phyloP scores from a whole-genome alignment of 75 land plant species.

The Pinus taeda region DNA sequence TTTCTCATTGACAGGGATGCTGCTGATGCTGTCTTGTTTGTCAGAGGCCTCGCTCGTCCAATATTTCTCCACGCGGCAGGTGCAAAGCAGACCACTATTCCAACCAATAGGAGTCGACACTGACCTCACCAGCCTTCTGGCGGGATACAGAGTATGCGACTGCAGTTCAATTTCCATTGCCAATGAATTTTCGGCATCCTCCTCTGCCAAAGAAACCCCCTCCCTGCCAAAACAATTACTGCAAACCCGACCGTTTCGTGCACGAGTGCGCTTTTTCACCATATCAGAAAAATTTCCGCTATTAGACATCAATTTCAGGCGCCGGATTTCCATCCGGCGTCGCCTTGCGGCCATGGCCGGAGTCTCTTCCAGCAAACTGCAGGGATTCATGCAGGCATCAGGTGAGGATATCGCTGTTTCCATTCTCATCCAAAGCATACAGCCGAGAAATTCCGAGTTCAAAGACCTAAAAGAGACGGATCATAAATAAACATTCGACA shows the following conservation, averaged over 20 bases:
- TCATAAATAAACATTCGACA: no score
- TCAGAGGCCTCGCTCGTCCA: background rate
- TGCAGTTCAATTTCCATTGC: background rate
- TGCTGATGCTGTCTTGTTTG: background rate
- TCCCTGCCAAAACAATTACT: conserved; percentile 9
- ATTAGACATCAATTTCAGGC: background rate
- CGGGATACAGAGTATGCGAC: background rate
- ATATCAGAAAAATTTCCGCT: background rate
- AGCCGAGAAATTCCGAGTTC: no score
- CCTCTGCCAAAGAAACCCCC: background rate
- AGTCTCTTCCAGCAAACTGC: no score
- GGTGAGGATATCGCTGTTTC: no score
- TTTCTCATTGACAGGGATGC: background rate
- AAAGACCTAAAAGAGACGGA: no score
- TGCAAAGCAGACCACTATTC: background rate
- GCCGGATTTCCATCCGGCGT: background rate
- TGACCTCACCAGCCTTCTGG: conserved; percentile 10
- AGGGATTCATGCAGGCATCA: no score
- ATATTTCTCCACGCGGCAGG: background rate
- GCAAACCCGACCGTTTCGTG: background rate
- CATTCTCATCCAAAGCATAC: no score
- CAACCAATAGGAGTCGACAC: conserved; percentile 8
- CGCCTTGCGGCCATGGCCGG: background rate
- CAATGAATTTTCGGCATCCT: background rate
- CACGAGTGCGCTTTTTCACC: conserved; percentile 2